These are phyloP conservation scores for Malassezia globosa DNA, from an alignment of 1,284 basidiomycete genomes.

Conservation along the genomic window DNA sequence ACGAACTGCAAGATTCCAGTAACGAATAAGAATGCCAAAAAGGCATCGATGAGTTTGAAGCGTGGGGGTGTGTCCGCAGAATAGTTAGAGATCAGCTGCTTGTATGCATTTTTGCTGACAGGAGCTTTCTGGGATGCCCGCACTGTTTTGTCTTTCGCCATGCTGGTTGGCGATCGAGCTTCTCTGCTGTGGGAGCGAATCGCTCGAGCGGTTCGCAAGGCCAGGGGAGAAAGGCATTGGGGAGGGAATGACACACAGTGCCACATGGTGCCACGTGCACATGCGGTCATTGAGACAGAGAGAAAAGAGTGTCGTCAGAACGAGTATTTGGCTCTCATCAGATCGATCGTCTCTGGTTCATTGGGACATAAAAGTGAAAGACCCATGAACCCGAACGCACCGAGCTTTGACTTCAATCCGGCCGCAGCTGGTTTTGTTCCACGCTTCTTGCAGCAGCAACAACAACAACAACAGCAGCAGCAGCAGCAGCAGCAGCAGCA, in stretches of 20 bases:
- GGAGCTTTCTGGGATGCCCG: neutral
- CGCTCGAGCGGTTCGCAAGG: too few species aligned
- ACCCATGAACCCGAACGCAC: slow-evolving; percentile 46
- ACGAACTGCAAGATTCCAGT: slow-evolving; percentile 80
- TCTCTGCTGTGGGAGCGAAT: too few species aligned
- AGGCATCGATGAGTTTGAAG: slow-evolving; percentile 85
- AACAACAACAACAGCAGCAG: slow-evolving; percentile 23
- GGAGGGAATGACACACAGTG: neutral
- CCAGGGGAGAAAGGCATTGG: neutral
- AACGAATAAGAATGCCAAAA: slow-evolving; percentile 81
- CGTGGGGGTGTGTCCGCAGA: slow-evolving; percentile 64
- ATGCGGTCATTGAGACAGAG: too few species aligned
- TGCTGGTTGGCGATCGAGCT: too few species aligned
- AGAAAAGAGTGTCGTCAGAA: too few species aligned
- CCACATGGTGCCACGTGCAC: slow-evolving; percentile 15
- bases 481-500: slow-evolving; percentile 25
- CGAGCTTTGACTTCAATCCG: slow-evolving; percentile 44
- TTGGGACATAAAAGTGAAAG: too few species aligned
- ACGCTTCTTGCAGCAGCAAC: slow-evolving; percentile 22
- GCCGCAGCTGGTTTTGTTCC: slow-evolving; percentile 41
- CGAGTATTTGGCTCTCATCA: too few species aligned
- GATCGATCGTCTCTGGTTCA: too few species aligned
- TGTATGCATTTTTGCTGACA: neutral
- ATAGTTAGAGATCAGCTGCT: neutral
- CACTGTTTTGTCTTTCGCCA: too few species aligned